phyloP scores from a whole-genome alignment of 1,139 yeast genomes.

The Entelexis paramagnoliae region DNA sequence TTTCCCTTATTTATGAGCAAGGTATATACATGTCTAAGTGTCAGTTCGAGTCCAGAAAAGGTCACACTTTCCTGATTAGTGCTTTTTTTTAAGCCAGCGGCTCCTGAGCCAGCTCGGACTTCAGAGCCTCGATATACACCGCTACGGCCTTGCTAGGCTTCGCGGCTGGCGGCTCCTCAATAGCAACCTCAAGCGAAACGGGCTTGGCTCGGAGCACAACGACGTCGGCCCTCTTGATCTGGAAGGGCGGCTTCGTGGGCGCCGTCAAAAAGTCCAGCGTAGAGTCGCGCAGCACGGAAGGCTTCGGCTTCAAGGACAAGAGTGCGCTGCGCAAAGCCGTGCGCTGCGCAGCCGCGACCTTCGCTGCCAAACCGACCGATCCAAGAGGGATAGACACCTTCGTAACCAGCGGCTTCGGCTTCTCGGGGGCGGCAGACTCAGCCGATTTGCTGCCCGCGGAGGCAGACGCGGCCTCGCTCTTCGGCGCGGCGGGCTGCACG shows the following conservation, averaged over 20 bases:
- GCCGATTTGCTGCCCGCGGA: slow-evolving; percentile 22
- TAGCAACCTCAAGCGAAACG: slow-evolving; percentile 18
- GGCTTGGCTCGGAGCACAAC: slow-evolving; percentile 19
- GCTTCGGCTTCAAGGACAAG: slow-evolving; percentile 19
- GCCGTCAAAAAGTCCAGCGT: slow-evolving; percentile 21
- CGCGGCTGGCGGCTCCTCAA: slow-evolving; percentile 18
- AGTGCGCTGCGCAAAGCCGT: slow-evolving; percentile 23
- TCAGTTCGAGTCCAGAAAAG: slow-evolving; percentile 3
- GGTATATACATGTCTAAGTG: not conserved
- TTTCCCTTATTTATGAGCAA: not conserved
- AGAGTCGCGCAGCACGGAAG: slow-evolving; percentile 23
- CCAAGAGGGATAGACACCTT: slow-evolving; percentile 14
- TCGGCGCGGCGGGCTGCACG: slow-evolving; percentile 41
- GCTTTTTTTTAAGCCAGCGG: not conserved
- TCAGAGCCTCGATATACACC: slow-evolving; percentile 9
- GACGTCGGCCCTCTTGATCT: slow-evolving; percentile 10
- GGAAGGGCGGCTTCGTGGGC: slow-evolving; percentile 17
- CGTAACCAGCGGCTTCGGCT: slow-evolving; percentile 23
- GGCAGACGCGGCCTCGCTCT: not conserved
- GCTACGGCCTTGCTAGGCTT: slow-evolving; percentile 15
- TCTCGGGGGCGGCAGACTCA: slow-evolving; percentile 22
- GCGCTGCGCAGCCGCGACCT: slow-evolving; percentile 17
- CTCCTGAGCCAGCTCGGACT: slow-evolving; percentile 8
- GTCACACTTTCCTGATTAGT: not conserved
- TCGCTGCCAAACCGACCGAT: not conserved